Evolutionary conservation across 345 rosid genomes (phyloP).

Genomic region (Trapa bicornis): DNA sequence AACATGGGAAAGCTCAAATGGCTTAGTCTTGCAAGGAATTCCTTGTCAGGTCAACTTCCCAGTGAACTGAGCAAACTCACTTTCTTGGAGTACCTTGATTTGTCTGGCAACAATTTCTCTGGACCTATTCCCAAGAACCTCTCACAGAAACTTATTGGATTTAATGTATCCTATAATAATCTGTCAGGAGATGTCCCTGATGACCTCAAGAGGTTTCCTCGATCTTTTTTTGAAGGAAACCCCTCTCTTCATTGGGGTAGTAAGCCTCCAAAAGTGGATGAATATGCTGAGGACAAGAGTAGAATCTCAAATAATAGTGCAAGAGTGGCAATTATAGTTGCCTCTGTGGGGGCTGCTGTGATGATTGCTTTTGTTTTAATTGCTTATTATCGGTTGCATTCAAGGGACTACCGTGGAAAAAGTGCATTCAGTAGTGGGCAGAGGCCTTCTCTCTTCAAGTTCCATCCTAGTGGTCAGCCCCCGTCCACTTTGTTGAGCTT

Average conservation of each 20-base stretch:
- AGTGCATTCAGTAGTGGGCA: constrained; percentile 34
- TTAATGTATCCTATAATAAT: constrained; percentile 73
- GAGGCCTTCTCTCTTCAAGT: constrained; percentile 42
- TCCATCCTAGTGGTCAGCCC: constrained; percentile 42
- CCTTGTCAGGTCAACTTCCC: constrained; percentile 59
- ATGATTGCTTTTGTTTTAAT: constrained; percentile 57
- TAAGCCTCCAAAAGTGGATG: constrained; percentile 13
- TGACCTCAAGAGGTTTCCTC: constrained; percentile 31
- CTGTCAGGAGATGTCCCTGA: constrained; percentile 58
- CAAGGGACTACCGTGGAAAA: constrained; percentile 50
- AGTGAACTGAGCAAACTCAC: constrained; percentile 58
- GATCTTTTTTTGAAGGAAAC: constrained; percentile 70
- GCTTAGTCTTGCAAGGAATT: constrained; percentile 61
- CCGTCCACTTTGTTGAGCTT: constrained; percentile 62
- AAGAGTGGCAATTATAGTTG: constrained; percentile 57
- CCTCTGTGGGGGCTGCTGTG: constrained; percentile 52
- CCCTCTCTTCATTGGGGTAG: constrained; percentile 28
- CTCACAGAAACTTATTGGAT: constrained; percentile 36
- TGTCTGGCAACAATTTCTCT: constrained; percentile 58
- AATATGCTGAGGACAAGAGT: constrained; percentile 4
- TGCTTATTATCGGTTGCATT: constrained; percentile 56
- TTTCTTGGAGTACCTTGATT: constrained; percentile 60
- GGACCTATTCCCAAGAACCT: constrained; percentile 63
- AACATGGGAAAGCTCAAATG: constrained; percentile 38
- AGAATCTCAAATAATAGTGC: constrained; percentile 31